phyloP scores from a whole-genome alignment of 2,329 filamentous ascomycete species.

The Colletotrichum cereale region DNA sequence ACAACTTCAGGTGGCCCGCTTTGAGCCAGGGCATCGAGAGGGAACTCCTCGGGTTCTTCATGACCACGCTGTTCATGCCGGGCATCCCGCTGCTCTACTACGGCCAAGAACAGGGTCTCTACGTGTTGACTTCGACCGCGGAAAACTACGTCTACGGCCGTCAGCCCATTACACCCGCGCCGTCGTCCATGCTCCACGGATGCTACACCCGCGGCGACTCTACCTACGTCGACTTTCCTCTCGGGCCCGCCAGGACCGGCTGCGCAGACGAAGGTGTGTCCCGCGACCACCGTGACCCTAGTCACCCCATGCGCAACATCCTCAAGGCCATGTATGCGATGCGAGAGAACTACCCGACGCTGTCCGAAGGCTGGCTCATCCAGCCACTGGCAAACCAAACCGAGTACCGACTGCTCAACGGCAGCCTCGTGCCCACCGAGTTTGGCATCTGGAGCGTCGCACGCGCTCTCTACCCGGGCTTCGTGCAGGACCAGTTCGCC shows the following conservation, averaged over 20 bases:
- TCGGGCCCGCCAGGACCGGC: conserved; percentile 53
- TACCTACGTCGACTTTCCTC: not conserved
- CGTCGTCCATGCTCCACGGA: conserved; percentile 74
- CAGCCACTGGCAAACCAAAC: conserved; percentile 60
- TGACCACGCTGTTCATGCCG: conserved; percentile 70
- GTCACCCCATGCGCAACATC: conserved; percentile 70
- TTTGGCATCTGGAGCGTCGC: conserved; percentile 72
- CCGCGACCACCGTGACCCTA: conserved; percentile 72
- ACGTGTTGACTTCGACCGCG: conserved; percentile 67
- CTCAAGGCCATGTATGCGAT: conserved; percentile 54
- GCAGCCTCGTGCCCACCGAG: conserved; percentile 66
- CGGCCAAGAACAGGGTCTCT: conserved; percentile 76
- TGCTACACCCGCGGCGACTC: conserved; percentile 66
- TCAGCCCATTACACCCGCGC: conserved; percentile 70
- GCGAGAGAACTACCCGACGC: conserved; percentile 1
- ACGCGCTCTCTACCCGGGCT: conserved; percentile 56
- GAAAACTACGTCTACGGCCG: conserved; percentile 75
- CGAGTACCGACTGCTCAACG: conserved; percentile 56
- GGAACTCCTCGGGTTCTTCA: conserved; percentile 68
- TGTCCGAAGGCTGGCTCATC: not conserved
- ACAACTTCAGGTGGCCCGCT: conserved; percentile 74
- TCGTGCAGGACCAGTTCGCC: conserved; percentile 24
- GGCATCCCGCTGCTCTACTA: conserved; percentile 71
- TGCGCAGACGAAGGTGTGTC: conserved; percentile 69
- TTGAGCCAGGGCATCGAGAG: conserved; percentile 55